Evolutionary conservation across 257 asterid genomes (phyloP).

Genomic region (Solanum pennellii): DNA sequence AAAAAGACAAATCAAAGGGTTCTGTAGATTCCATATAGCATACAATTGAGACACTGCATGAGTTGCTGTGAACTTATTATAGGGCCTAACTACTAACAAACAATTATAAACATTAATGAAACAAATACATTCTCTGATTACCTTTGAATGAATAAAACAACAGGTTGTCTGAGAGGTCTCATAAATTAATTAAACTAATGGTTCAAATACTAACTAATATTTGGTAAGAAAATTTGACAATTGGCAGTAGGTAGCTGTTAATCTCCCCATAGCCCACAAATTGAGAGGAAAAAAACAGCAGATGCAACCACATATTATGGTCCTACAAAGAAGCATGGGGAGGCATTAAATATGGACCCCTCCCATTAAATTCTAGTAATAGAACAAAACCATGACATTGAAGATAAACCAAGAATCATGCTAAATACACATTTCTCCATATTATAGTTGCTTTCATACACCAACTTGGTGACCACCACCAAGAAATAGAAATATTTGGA

Average conservation of each 20-base stretch:
- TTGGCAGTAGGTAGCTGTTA: not conserved
- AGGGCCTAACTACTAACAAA: not conserved
- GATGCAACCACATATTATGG: constrained; percentile 43
- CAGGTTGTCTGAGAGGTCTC: not conserved
- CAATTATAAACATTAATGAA: not conserved
- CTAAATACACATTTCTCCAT: constrained; percentile 10
- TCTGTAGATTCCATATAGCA: not conserved
- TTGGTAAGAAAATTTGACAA: not conserved
- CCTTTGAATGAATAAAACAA: not conserved
- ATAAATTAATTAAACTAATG: not conserved
- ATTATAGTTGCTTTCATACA: constrained; percentile 12
- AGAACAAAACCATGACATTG: constrained; percentile 7
- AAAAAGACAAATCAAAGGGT: not conserved
- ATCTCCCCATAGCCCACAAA: not conserved
- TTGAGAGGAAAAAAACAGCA: constrained; percentile 17
- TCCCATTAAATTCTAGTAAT: constrained; percentile 22
- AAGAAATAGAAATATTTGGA: not conserved
- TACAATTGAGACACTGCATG: not conserved
- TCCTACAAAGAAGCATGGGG: constrained; percentile 28
- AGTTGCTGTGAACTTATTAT: not conserved
- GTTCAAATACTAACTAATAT: not conserved
- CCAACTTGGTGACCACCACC: constrained; percentile 11
- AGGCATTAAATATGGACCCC: constrained; percentile 30
- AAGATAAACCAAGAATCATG: not conserved
- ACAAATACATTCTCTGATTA: not conserved